Evolutionary conservation across 371 early-diverging fungal genomes (phyloP), one percentile per base, ranked within the genome.

Genomic region (Sporodiniella umbellata): DNA sequence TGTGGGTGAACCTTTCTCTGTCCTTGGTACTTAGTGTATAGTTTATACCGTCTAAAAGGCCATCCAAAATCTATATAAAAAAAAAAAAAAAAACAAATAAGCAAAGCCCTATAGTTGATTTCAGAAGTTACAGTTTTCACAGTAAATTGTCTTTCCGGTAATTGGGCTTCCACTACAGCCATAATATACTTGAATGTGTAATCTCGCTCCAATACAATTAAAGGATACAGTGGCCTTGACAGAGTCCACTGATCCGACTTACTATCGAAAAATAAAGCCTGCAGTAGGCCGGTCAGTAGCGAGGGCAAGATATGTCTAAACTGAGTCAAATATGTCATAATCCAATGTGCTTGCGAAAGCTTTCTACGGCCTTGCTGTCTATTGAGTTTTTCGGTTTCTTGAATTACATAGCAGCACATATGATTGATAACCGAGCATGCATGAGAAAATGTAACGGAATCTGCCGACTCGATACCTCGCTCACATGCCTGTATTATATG

Each of bases 1-100:
- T 86, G 48, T 90, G 87, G 2, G 92, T 88, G 57, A 94, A 93
- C 31, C 80, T 58, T 56, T 94, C 93, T 12, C 90, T 78, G 66
- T 90, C 92, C 38, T 70, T 77, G 1, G 79, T 56, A 0, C 71
- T 57, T 35, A 92, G 51, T 23, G 80, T 86, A 60, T 74, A 79
- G 31, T 83, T 81, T 8, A 90, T 70, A 3, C 82, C 83, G 17
- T 88, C 86, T 72, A 90, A 76, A 31, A 94, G 66, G 26, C 70
- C 70, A 38, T 68, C 60, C 21, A 80, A 56, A 15, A 78, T 64
- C 79, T 80, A 58, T 17, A 22, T 25, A 45, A 7, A 28, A 28
- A 10, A 10, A 7, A 7, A 28, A 28, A 28, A 28, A 28, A 4
- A 28, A 28, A n/a, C n/a, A n/a, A n/a, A n/a, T n/a, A n/a, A n/a